phyloP scores from a whole-genome alignment of 106 monocot species.

The Amphibolis antarctica region DNA sequence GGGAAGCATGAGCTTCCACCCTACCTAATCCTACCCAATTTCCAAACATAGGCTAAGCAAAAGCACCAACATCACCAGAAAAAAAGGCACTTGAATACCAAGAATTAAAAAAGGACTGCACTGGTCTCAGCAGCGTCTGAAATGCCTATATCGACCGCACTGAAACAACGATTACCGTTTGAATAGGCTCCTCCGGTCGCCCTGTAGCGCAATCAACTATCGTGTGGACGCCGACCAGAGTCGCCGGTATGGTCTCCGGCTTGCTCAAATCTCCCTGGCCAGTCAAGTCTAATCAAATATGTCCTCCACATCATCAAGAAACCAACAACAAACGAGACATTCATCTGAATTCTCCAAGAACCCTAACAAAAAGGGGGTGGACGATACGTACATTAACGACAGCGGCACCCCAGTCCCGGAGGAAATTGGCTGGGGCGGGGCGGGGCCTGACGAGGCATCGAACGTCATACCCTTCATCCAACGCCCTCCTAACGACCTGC shows the following conservation, averaged over 20 bases:
- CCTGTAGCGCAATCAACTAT: conserved; percentile 98
- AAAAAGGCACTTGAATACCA: too few species aligned
- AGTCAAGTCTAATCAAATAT: conserved; percentile 2
- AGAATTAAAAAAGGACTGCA: too few species aligned
- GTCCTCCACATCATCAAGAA: not conserved
- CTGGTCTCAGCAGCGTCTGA: too few species aligned
- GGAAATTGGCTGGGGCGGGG: conserved; percentile 88
- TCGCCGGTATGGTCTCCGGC: conserved; percentile 95
- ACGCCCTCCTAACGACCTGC: conserved; percentile 78
- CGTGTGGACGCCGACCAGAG: conserved; percentile 91
- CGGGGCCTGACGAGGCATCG: conserved; percentile 96
- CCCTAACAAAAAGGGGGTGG: too few species aligned
- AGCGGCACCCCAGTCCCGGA: conserved; percentile 91
- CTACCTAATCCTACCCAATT: too few species aligned
- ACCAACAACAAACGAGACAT: too few species aligned
- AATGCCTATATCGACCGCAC: too few species aligned
- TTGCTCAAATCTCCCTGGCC: conserved; percentile 81
- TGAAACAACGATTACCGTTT: conserved; percentile 63
- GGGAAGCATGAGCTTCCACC: too few species aligned
- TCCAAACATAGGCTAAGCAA: too few species aligned
- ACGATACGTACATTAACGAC: conserved; percentile 93
- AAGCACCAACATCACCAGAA: too few species aligned
- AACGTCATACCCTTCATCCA: conserved; percentile 98
- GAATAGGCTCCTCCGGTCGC: conserved; percentile 93
- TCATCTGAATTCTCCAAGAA: too few species aligned